phyloP scores from a whole-genome alignment of 2,329 filamentous ascomycete species.

The Aspergillus persii region DNA sequence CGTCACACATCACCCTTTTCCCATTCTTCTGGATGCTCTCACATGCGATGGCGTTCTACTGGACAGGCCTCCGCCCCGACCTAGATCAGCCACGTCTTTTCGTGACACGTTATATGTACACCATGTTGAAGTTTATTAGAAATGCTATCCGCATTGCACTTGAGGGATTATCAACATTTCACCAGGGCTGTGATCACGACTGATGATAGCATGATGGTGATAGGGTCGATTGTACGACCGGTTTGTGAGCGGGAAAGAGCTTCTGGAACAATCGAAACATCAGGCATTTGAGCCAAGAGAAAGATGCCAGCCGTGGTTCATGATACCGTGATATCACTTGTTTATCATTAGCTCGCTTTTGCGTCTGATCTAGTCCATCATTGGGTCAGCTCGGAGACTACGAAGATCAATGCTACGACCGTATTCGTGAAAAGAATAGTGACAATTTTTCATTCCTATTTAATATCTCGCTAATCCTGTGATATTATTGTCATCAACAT shows the following conservation, averaged over 20 bases:
- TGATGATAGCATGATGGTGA: neutral
- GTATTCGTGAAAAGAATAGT: slow-evolving; percentile 7
- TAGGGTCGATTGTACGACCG: neutral
- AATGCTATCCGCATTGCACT: neutral
- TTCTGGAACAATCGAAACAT: neutral
- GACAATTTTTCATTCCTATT: neutral
- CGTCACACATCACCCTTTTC: neutral
- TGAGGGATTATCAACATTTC: neutral
- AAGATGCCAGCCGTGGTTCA: neutral
- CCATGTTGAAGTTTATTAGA: neutral
- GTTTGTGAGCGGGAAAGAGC: neutral
- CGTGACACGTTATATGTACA: neutral
- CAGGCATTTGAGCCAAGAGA: neutral
- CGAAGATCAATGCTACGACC: neutral
- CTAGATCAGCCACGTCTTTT: neutral
- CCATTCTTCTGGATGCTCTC: neutral
- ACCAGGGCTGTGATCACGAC: neutral
- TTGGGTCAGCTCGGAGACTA: neutral
- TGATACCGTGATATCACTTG: neutral
- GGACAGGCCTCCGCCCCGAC: neutral
- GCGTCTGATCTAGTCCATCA: neutral
- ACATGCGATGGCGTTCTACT: neutral
- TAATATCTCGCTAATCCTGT: slow-evolving; percentile 6
- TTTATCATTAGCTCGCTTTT: neutral
- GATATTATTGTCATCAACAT: neutral